Percentiles rank a stretch among this genome's conserved stretches.
phyloP scores from a whole-genome alignment of 306 rosid genomes.

The Hylodesmum podocarpum region DNA sequence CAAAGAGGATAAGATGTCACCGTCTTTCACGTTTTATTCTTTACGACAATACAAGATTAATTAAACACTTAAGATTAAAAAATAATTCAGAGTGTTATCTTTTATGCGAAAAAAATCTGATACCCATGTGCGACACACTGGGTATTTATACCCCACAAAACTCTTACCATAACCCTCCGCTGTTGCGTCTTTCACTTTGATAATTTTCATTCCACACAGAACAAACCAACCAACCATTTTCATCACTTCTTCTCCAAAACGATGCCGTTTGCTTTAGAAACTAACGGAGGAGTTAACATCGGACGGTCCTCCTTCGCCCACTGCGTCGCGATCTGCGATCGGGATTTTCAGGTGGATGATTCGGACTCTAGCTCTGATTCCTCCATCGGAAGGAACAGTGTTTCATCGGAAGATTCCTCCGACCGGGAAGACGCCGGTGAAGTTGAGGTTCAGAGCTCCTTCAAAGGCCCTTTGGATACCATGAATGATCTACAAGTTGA shows the following conservation, averaged over 20 bases:
- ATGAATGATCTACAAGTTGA: constrained; percentile 60
- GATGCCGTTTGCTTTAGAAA: constrained; percentile 55
- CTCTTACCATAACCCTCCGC: background rate
- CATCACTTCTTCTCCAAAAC: background rate
- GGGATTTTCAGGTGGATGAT: constrained; percentile 40
- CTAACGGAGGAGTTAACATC: constrained; percentile 29
- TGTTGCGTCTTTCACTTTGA: constrained; percentile 5
- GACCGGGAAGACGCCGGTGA: constrained; percentile 61
- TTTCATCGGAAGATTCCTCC: constrained; percentile 50
- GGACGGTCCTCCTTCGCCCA: constrained; percentile 44
- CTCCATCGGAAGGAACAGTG: constrained; percentile 66
- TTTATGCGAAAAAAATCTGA: constrained; percentile 35
- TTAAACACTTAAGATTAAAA: background rate
- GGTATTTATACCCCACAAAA: constrained; percentile 33
- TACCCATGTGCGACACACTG: constrained; percentile 50
- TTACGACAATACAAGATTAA: constrained; percentile 4
- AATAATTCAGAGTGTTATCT: background rate
- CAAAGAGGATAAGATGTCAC: constrained; percentile 49
- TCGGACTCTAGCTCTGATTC: constrained; percentile 59
- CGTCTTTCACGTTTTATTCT: constrained; percentile 26
- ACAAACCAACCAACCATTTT: too few species aligned
- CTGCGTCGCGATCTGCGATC: constrained; percentile 53
- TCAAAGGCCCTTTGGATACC: constrained; percentile 64
- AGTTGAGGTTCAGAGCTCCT: constrained; percentile 55
- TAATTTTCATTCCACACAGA: background rate